Evolutionary conservation across 306 rosid genomes (phyloP).

Genomic region (Cucumis hystrix): DNA sequence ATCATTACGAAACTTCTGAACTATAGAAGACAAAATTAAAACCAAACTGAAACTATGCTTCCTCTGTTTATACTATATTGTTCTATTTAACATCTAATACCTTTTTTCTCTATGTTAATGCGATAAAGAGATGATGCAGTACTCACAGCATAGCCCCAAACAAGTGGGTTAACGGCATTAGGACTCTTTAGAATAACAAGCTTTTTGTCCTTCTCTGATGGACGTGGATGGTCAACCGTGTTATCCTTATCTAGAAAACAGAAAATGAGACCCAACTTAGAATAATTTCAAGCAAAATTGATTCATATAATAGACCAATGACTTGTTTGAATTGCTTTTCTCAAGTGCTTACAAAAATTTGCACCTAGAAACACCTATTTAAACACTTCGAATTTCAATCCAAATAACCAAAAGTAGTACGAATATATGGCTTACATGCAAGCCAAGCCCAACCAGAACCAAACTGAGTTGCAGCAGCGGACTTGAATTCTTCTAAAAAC

Average conservation of each 20-base stretch:
- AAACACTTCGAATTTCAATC: too few relatives aligned
- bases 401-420: too few relatives aligned
- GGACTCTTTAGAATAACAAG: constrained; percentile 72
- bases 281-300: background rate
- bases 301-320: background rate
- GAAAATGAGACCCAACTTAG: background rate
- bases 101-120: background rate
- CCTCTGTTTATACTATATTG: background rate
- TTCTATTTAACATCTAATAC: background rate
- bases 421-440: constrained; percentile 45
- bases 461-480: constrained; percentile 71
- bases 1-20: background rate
- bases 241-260: constrained; percentile 38
- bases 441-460: constrained; percentile 99
- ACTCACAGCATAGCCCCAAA: constrained; percentile 66
- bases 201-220: constrained; percentile 54
- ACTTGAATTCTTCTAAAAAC: constrained; percentile 47
- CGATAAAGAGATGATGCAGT: background rate
- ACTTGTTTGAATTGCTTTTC: too few relatives aligned
- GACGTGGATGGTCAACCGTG: constrained; percentile 57
- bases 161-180: constrained; percentile 80
- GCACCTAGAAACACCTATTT: too few relatives aligned
- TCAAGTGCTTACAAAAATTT: too few relatives aligned
- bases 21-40: background rate
- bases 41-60: background rate